phyloP scores from a whole-genome alignment of 2,329 filamentous ascomycete genomes.

The Paraphoma sp. region DNA sequence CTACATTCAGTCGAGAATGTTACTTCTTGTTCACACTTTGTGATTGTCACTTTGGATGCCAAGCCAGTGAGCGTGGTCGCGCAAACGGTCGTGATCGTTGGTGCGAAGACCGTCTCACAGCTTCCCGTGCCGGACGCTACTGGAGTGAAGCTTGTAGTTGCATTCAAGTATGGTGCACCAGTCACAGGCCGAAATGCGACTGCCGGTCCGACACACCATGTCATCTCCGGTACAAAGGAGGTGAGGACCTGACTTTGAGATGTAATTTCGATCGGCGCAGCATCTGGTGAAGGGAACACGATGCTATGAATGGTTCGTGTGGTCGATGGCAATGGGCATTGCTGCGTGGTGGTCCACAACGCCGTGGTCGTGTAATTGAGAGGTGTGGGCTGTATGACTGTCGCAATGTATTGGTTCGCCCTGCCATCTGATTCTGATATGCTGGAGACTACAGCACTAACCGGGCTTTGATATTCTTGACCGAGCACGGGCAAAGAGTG shows the following conservation, averaged over 20 bases:
- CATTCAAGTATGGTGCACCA: conserved; percentile 47
- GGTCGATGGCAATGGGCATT: conserved; percentile 15
- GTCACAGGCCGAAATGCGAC: conserved; percentile 42
- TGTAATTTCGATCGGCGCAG: conserved; percentile 50
- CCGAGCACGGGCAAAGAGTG: conserved; percentile 11
- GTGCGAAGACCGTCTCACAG: conserved; percentile 51
- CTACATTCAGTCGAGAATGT: conserved; percentile 56
- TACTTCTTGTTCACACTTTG: conserved; percentile 52
- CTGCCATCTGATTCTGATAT: conserved; percentile 9
- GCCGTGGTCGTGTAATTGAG: conserved; percentile 23
- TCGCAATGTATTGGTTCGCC: not conserved
- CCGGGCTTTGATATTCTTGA: conserved; percentile 9
- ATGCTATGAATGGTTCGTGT: conserved; percentile 40
- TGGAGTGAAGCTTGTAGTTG: conserved; percentile 38
- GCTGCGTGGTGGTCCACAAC: conserved; percentile 2
- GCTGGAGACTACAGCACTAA: conserved; percentile 22
- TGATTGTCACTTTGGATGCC: conserved; percentile 49
- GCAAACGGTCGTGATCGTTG: conserved; percentile 52
- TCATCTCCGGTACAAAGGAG: conserved; percentile 51
- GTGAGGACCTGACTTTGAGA: conserved; percentile 53
- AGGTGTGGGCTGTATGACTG: conserved; percentile 5
- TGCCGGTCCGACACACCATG: conserved; percentile 51
- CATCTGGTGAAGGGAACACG: conserved; percentile 52
- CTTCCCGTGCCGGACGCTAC: conserved; percentile 30
- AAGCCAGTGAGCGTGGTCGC: conserved; percentile 53